Evolutionary conservation across 129 eudicot genomes (phyloP).

Genomic region (Dittrichia graveolens): DNA sequence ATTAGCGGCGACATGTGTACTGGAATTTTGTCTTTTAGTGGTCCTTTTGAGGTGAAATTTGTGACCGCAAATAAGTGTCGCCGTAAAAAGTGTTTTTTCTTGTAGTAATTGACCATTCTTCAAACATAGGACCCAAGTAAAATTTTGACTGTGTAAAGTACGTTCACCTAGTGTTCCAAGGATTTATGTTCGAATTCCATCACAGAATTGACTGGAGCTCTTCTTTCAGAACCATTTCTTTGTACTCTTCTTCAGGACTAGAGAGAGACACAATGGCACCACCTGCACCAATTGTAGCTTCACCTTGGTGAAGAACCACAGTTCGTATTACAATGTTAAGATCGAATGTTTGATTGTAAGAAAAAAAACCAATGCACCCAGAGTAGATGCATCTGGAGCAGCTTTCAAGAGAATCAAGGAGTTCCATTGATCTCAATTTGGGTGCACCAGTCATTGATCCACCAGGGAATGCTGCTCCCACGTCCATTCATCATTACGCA

Average conservation of each 20-base stretch:
- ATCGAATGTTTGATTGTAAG: conserved; percentile 84
- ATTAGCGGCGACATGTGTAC: too few relatives aligned
- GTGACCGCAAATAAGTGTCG: too few relatives aligned
- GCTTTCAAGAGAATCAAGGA: conserved; percentile 83
- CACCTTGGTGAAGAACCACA: conserved; percentile 71
- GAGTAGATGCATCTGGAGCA: conserved; percentile 91
- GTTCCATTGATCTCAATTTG: conserved; percentile 91
- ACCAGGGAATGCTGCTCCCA: conserved; percentile 98
- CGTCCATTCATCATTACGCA: conserved; percentile 91
- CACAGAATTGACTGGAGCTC: conserved; percentile 75
- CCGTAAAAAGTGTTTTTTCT: too few relatives aligned
- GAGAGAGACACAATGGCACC: conserved; percentile 94
- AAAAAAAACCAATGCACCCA: conserved; percentile 92
- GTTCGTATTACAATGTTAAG: conserved; percentile 94
- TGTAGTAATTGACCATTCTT: too few relatives aligned
- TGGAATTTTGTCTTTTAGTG: too few relatives aligned
- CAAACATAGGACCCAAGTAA: too few relatives aligned
- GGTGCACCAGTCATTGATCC: conserved; percentile 99
- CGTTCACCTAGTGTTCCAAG: conserved; percentile 22
- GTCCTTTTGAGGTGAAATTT: too few relatives aligned
- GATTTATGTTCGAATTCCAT: conserved; percentile 40
- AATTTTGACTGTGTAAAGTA: conserved; percentile 12
- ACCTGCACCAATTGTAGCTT: conserved; percentile 93
- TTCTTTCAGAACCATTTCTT: conserved; percentile 81
- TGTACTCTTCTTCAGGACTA: conserved; percentile 73